Evolutionary conservation across 805 yeast genomes (phyloP), one percentile per base, ranked within the genome.

Genomic region (Monosporozyma yasuniensis): DNA sequence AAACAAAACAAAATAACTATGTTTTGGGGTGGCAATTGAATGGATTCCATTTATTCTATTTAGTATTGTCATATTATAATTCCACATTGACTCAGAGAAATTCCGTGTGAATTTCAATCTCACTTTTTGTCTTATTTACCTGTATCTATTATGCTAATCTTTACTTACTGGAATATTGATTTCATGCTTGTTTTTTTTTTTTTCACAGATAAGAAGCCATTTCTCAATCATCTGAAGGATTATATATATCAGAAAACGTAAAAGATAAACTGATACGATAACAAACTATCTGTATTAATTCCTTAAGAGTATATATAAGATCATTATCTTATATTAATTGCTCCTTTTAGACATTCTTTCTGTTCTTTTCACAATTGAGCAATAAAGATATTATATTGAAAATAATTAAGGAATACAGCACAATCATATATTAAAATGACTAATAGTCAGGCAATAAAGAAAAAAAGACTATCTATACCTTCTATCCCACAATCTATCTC

Each of bases 401-500:
- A 12, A 34, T 22, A 35, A 35, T 35, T 35, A 35, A 35, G 35
- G 35, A 32, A 32, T 32, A 11, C 32, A 12, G 16, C 16, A 32
- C 3, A 32, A 14, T 12, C 7, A 25, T 8, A 25, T 6, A 16
- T 35, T 8, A 4, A 18, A 3, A 35, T 35, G 39, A 35, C 39
- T 35, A 35, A 35, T 9, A 35, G 39, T 35, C 39, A 35, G 18
- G 8, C 22, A 35, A 35, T 35, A 35, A 35, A 35, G 21, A 35
- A 35, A 39, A 27, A 21, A 23, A 55, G 53, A 30, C 49, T 46
- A 3, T 48, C 59, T 2, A 41, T 58, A n/a, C 58, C 68, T 1
- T 49, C 59, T 1, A 42, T 58, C 10, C 57, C 68, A 2, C 66
- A 61, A 34, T 64, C 68, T 10, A 56, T 64, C 5, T 61, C 67